Conservation (phyloP, 768 basidiomycete species). For the Podaxis sp. region DNA sequence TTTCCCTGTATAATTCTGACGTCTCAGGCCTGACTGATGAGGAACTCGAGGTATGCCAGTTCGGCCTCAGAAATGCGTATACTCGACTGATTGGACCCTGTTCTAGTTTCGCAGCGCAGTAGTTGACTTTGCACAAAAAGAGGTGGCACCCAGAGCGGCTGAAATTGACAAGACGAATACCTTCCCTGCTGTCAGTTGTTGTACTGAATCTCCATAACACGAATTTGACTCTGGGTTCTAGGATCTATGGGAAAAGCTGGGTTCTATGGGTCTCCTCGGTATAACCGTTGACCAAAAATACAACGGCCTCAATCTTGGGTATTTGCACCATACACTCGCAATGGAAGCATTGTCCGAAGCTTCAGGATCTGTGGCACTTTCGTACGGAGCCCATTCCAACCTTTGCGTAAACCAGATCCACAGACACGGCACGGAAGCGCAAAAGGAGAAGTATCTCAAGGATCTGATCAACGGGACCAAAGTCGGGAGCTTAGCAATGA, state of each 20-base stretch:
- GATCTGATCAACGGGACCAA: slow-evolving; percentile 78
- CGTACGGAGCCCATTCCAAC: slow-evolving; percentile 91
- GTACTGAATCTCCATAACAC: slow-evolving; percentile 7
- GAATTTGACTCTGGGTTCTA: slow-evolving; percentile 29
- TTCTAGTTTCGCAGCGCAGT: slow-evolving; percentile 80
- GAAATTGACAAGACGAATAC: slow-evolving; percentile 85
- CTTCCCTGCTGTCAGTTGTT: slow-evolving; percentile 63
- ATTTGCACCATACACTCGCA: slow-evolving; percentile 84
- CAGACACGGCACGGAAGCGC: slow-evolving; percentile 78
- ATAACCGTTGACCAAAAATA: slow-evolving; percentile 80
- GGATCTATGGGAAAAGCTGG: slow-evolving; percentile 89
- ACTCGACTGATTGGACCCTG: slow-evolving; percentile 8
- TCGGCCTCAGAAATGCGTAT: not conserved
- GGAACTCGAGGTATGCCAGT: slow-evolving; percentile 65
- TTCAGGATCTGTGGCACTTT: slow-evolving; percentile 90
- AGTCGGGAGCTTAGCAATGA: slow-evolving; percentile 93
- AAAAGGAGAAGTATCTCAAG: slow-evolving; percentile 84
- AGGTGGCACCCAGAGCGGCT: slow-evolving; percentile 82
- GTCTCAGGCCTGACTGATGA: slow-evolving; percentile 79
- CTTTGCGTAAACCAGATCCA: slow-evolving; percentile 86
- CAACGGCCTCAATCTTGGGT: slow-evolving; percentile 82
- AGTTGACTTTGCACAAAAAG: slow-evolving; percentile 75
- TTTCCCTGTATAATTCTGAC: slow-evolving; percentile 69
- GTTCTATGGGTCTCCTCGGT: slow-evolving; percentile 90
- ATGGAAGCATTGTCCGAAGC: slow-evolving; percentile 94